Conservation (phyloP, 2,329 filamentous ascomycete species). For the Talaromyces sp. region DNA sequence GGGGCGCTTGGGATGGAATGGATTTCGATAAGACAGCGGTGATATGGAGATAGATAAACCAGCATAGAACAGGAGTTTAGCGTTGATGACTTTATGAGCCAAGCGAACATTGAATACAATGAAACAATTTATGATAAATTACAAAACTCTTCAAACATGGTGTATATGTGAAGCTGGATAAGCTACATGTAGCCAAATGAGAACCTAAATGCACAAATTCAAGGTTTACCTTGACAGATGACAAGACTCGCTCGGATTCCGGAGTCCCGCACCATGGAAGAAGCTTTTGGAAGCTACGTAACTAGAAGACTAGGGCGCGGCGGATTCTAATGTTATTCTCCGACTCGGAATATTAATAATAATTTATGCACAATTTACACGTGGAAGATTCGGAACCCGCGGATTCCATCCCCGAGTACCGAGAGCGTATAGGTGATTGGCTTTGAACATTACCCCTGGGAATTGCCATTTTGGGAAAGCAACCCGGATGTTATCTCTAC, state of each 20-base stretch:
- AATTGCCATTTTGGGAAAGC: neutral
- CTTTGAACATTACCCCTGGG: neutral
- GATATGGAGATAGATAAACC: neutral
- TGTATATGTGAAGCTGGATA: too few relatives aligned
- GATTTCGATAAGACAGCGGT: conserved; percentile 29
- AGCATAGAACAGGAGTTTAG: neutral
- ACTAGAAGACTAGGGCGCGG: neutral
- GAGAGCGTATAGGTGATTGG: neutral
- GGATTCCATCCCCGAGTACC: neutral
- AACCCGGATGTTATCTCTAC: neutral
- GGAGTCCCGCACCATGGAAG: neutral
- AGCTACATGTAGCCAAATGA: neutral
- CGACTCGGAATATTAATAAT: neutral
- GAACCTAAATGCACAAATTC: neutral
- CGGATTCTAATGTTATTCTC: neutral
- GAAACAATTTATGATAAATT: neutral
- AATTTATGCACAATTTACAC: neutral
- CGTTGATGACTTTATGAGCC: neutral
- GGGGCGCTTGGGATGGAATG: conserved; percentile 35
- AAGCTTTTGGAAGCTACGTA: neutral
- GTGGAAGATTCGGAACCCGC: neutral
- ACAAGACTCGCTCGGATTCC: neutral
- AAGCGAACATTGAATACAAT: too few relatives aligned
- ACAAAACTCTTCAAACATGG: neutral
- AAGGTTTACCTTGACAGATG: too few relatives aligned